Base-by-base conservation (phyloP, 352 stramenopile genomes). In the Elongisporangium anandrum region DNA sequence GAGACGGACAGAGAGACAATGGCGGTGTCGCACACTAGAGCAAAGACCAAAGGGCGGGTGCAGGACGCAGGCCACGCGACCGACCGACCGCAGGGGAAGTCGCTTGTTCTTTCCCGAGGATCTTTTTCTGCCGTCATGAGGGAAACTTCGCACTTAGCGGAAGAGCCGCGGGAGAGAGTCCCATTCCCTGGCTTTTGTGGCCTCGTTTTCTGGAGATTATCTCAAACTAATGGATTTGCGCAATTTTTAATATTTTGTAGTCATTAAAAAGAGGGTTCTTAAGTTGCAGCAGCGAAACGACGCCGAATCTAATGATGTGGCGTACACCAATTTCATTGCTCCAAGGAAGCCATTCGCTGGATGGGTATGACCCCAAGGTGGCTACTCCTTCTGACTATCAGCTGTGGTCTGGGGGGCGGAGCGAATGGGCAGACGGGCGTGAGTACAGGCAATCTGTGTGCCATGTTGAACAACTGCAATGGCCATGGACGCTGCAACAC, bases 401-500 rank as follows among this genome's bases (percentile, higher is more conserved):
- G 19, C 39, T 41, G 19, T 22, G 19, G 16, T 10, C 26, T n/a
- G 39, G 1, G 17, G 34, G 17, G 34, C 54, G 29, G 49, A 29
- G 50, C 38, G 24, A 24, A 39, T 41, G 76, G 65, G 15, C 81
- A 92, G 53, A 54, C 80, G 58, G 79, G 79, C 16, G 68, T 88
- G 22, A 63, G 67, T 10, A 86, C 76, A 1, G 79, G 75, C 12
- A 90, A 85, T 50, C 63, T 92, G n/a, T 97, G 89, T 68, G 68
- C 79, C 9, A 68, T 76, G 48, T 67, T 95, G 50, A 85, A 68
- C 61, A 88, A 92, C 61, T 98, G 92, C 75, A 97, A 94, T 54
- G 89, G 85, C 26, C 87, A 97, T 50, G 92, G 92, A 21, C 76
- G 73, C 38, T 98, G 92, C 70, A 75, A 93, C 61, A 81, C 86